Evolutionary conservation across 2,329 filamentous ascomycete species (phyloP), one percentile per base, ranked within the genome.

Genomic region (Chrysosporium keratinophilum): DNA sequence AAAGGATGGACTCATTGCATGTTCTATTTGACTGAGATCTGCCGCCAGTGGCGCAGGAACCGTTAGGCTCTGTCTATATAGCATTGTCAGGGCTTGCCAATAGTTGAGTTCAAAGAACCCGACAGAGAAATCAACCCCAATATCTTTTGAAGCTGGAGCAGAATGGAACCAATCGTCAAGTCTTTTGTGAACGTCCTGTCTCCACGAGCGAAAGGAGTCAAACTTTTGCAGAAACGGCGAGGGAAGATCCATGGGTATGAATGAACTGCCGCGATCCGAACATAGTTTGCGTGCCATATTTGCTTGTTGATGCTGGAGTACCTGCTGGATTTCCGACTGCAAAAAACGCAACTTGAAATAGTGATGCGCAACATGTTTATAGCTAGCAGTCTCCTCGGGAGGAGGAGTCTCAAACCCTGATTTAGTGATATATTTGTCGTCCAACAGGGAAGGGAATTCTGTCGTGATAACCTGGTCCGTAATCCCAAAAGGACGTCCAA

Each of bases 381-480:
- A 97, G 53, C 85, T 93, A 3, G 88, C 82, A 54, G 79, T 78
- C 12, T 75, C 73, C n/a, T 80, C 78, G 0, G 74, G 67, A 1
- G 78, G 75, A 1, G 82, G 78, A 10, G 80, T 76, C 33, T 81
- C 63, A 61, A 96, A 85, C 9, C 91, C 90, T 15, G 78, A 76
- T 7, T 83, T 81, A 0, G 88, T 95, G 63, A 97, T 95, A 65
- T 85, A 90, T 57, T 82, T 80, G 69, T 97, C 91, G 63, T 96
- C 90, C 39, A 95, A 75, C 52, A 90, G 70, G 2, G 88, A 95
- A 1, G 91, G 91, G 60, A 96, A 94, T 64, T 95, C 88, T 0
- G 91, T 96, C 12, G 91, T 97, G 63, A 97, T 88, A 58, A 95
- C 88, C 66, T 95, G 87, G 71, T 97, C 93, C n/a, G 86, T 90